Evolutionary conservation across 2,329 filamentous ascomycete genomes (phyloP), one percentile per base, ranked within the genome.

Genomic region (Stenocarpella maydis): DNA sequence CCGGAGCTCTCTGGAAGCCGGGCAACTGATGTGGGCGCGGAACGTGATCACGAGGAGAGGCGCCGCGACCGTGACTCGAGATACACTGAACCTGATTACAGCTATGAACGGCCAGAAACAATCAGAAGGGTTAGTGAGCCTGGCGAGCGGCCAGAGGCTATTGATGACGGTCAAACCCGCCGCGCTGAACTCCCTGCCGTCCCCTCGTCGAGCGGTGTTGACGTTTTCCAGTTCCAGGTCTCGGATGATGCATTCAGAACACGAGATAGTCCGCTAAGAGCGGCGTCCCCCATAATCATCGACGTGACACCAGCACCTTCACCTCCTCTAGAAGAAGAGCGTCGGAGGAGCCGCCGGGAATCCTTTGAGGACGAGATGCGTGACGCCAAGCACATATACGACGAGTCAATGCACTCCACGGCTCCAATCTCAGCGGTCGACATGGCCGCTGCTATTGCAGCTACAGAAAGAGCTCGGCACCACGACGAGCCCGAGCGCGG

Each of bases 151-250:
- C 58, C 65, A 69, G 50, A 71, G n/a, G 71, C 72, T 65, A 65
- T 65, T 64, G 68, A 74, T 72, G 52, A 54, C 52, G 43, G 47
- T 21, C 50, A 77, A 70, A 74, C 79, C 73, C 72, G 78, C 74
- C 69, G 73, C 69, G 49, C 75, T 65, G 73, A 75, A 72, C 70
- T 73, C 65, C 71, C 74, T 60, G 71, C 49, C 26, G 70, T 75
- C 68, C 73, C 76, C 65, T 70, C 70, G 28, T 73, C 76, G 70
- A 74, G 74, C 69, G 74, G 76, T n/a, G 76, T 87, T 74, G 85
- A 90, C 77, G 86, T 87, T 21, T 90, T 90, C 76, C 83, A 88
- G 75, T 90, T 82, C 74, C 87, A 86, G 76, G 85, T 89, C 71
- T 73, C 82, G 50, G 81, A 86, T 70, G 82, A 86, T 74, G 82